phyloP scores from a whole-genome alignment of 768 basidiomycete species.

The Tylopilus balloui region DNA sequence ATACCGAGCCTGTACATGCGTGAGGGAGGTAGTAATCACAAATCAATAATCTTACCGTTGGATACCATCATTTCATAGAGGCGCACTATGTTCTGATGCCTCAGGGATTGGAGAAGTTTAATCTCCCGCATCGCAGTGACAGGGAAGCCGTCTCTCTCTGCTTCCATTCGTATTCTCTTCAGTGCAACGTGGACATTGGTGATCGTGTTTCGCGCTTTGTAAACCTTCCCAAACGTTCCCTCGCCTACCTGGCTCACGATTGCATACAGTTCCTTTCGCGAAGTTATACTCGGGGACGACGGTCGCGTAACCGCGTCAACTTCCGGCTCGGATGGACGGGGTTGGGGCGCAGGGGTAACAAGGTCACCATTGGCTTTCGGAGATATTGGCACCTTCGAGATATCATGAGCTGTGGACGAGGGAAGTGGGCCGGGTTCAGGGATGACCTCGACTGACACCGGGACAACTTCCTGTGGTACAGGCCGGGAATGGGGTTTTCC shows the following conservation, averaged over 20 bases:
- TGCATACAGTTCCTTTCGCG: constrained; percentile 64
- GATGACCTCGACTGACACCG: constrained; percentile 5
- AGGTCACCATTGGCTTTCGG: constrained; percentile 26
- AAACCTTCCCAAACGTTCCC: constrained; percentile 97
- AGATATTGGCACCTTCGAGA: constrained; percentile 17
- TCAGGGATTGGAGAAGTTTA: constrained; percentile 88
- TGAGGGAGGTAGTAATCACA: constrained; percentile 3
- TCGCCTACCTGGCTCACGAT: constrained; percentile 94
- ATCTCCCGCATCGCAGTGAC: constrained; percentile 99
- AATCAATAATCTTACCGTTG: constrained; percentile 55
- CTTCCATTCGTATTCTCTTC: constrained; percentile 97
- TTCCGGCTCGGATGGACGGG: constrained; percentile 22
- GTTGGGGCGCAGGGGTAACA: constrained; percentile 17
- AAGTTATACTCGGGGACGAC: constrained; percentile 25
- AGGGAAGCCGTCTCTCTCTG: constrained; percentile 96
- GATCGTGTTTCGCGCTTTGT: constrained; percentile 85
- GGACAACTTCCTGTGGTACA: constrained; percentile 8
- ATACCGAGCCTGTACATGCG: constrained; percentile 69
- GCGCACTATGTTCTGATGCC: constrained; percentile 84
- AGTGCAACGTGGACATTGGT: constrained; percentile 80
- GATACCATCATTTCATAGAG: constrained; percentile 99
- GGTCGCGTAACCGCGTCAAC: constrained; percentile 25
- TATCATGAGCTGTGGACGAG: constrained; percentile 19
- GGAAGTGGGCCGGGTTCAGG: constrained; percentile 12
- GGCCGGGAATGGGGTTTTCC: constrained; percentile 3